phyloP scores from a whole-genome alignment of 805 yeast genomes.

The Kodamaea leandrae region DNA sequence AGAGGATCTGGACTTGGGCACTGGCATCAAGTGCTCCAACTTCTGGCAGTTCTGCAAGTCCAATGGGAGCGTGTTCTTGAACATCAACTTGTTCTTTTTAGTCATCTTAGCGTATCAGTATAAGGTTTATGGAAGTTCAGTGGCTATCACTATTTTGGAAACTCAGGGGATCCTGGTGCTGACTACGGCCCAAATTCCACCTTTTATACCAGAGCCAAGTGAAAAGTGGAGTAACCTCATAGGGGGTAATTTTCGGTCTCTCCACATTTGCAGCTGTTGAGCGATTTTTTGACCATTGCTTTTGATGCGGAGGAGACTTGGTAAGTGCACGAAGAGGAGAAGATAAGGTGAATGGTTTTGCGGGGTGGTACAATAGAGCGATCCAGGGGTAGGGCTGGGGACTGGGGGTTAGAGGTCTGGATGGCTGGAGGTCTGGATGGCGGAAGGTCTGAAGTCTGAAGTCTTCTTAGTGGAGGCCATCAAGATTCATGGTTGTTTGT shows the following conservation, averaged over 20 bases:
- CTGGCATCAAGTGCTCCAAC: slow-evolving; percentile 37
- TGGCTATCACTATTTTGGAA: background rate
- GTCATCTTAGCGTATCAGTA: slow-evolving; percentile 3
- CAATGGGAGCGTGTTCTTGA: slow-evolving; percentile 23
- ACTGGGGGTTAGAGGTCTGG: too few relatives aligned
- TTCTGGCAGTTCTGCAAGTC: slow-evolving; percentile 39
- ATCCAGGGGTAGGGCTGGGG: too few relatives aligned
- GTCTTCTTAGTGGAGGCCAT: too few relatives aligned
- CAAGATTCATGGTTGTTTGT: too few relatives aligned
- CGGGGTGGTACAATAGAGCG: too few relatives aligned
- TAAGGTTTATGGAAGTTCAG: background rate
- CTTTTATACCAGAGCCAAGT: background rate
- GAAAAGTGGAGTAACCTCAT: slow-evolving; percentile 1
- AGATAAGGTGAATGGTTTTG: too few relatives aligned
- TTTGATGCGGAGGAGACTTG: too few relatives aligned
- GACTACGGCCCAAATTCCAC: background rate
- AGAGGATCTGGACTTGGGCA: slow-evolving; percentile 37
- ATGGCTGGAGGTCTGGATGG: too few relatives aligned
- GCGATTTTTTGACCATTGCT: background rate
- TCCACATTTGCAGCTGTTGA: too few relatives aligned
- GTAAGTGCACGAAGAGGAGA: background rate
- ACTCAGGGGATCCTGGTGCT: too few relatives aligned
- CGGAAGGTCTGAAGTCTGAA: too few relatives aligned
- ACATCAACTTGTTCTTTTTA: slow-evolving; percentile 23
- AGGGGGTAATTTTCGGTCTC: background rate